Conservation (phyloP, 169 alveolate species). For the Eimeria acervulina region DNA sequence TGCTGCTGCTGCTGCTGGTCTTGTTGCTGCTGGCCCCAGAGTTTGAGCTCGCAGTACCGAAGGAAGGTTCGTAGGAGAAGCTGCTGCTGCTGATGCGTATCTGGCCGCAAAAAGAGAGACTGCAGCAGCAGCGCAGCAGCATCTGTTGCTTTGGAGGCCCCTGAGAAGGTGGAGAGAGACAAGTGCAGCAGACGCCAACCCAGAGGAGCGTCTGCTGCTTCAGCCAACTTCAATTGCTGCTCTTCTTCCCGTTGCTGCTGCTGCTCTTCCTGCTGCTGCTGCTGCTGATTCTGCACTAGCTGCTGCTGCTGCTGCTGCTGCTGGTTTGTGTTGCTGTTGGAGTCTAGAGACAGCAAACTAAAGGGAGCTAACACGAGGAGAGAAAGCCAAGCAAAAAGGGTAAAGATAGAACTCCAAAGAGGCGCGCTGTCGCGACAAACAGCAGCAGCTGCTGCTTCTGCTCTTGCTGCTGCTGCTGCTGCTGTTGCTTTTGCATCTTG, state of each 20-base stretch:
- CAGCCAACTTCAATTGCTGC: slow-evolving; percentile 15
- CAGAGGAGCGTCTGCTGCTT: background rate
- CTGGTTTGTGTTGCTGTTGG: background rate
- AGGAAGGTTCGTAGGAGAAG: slow-evolving; percentile 37
- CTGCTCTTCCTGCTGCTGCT: background rate
- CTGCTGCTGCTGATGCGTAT: slow-evolving; percentile 28
- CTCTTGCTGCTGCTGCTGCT: slow-evolving; percentile 12
- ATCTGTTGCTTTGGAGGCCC: background rate
- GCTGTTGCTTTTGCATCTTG: background rate
- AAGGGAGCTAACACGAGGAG: slow-evolving; percentile 78
- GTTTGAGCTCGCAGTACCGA: slow-evolving; percentile 25
- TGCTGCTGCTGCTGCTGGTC: slow-evolving; percentile 19
- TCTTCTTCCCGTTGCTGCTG: slow-evolving; percentile 16
- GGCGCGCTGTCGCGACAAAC: slow-evolving; percentile 28
- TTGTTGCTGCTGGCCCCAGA: background rate
- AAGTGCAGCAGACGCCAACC: slow-evolving; percentile 45
- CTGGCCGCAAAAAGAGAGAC: slow-evolving; percentile 14
- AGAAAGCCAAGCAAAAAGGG: slow-evolving; percentile 72
- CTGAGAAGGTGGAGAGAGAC: background rate
- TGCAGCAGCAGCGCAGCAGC: slow-evolving; percentile 79
- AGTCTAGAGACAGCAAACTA: slow-evolving; percentile 46
- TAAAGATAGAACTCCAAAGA: slow-evolving; percentile 68
- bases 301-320: slow-evolving; percentile 31
- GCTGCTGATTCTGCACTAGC: background rate
- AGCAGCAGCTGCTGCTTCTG: slow-evolving; percentile 24